Conservation (phyloP, 2,329 filamentous ascomycete species). For the Colletotrichum sp. region DNA sequence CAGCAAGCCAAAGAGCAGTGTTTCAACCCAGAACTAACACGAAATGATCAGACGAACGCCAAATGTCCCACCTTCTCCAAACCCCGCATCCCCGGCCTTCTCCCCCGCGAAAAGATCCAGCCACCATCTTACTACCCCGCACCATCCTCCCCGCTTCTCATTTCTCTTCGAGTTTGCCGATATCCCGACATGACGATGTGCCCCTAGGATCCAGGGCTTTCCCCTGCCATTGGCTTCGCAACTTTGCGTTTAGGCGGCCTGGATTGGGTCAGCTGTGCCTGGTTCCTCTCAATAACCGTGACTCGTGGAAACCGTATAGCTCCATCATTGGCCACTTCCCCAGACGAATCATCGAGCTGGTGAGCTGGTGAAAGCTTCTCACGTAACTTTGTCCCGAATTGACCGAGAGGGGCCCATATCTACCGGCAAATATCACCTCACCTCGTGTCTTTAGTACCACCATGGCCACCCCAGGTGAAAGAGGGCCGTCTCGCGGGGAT, state of each 20-base stretch:
- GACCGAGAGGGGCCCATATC: constrained; percentile 1
- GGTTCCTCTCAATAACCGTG: background rate
- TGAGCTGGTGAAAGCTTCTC: background rate
- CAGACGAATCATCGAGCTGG: background rate
- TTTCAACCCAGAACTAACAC: background rate
- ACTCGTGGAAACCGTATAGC: background rate
- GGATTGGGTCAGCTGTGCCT: background rate
- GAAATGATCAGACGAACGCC: background rate
- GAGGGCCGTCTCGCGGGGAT: background rate
- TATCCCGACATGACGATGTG: background rate
- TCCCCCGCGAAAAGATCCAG: background rate
- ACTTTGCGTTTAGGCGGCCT: accelerated
- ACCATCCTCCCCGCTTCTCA: background rate
- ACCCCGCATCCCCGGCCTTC: background rate
- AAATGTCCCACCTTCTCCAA: background rate
- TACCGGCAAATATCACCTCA: background rate
- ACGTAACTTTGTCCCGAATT: constrained; percentile 14
- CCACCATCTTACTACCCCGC: background rate
- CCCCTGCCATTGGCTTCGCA: background rate
- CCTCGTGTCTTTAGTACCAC: background rate
- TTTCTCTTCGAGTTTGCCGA: background rate
- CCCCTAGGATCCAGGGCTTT: background rate
- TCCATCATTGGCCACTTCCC: background rate
- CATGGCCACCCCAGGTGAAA: background rate
- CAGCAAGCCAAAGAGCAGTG: background rate